Evolutionary conservation across 305 asterid genomes (phyloP).

Genomic region (Withania somnifera): DNA sequence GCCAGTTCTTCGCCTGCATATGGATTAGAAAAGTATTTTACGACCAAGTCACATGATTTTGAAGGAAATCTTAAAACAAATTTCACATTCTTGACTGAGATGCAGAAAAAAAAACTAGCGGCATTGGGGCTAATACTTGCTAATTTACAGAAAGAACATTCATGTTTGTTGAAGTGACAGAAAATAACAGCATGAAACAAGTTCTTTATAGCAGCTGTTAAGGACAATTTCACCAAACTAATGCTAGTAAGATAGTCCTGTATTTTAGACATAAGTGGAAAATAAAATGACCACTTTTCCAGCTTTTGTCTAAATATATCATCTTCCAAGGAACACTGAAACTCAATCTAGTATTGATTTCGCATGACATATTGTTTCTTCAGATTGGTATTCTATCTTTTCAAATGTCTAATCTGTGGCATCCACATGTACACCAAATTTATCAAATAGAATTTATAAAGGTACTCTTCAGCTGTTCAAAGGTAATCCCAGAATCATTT

Average conservation of each 20-base stretch:
- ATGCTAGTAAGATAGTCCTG: not conserved
- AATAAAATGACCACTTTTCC: not conserved
- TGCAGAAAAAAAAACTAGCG: not conserved
- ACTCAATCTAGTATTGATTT: not conserved
- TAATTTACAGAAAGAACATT: not conserved
- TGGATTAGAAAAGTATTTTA: constrained; percentile 6
- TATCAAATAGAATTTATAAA: not conserved
- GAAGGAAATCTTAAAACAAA: constrained; percentile 1
- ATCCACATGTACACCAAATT: not conserved
- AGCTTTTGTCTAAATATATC: not conserved
- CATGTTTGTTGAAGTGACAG: not conserved
- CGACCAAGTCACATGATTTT: constrained; percentile 6
- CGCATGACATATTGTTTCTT: not conserved
- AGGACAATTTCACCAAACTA: not conserved
- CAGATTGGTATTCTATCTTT: not conserved
- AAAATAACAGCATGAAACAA: not conserved
- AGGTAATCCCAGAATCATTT: not conserved
- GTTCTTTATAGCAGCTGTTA: not conserved
- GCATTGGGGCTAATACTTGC: not conserved
- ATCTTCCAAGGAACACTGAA: not conserved
- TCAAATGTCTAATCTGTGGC: not conserved
- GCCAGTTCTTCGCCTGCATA: constrained; percentile 72
- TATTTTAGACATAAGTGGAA: not conserved
- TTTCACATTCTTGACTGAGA: not conserved
- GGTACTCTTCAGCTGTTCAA: not conserved